phyloP scores from a whole-genome alignment of 345 rosid species.

The Salix viminalis region DNA sequence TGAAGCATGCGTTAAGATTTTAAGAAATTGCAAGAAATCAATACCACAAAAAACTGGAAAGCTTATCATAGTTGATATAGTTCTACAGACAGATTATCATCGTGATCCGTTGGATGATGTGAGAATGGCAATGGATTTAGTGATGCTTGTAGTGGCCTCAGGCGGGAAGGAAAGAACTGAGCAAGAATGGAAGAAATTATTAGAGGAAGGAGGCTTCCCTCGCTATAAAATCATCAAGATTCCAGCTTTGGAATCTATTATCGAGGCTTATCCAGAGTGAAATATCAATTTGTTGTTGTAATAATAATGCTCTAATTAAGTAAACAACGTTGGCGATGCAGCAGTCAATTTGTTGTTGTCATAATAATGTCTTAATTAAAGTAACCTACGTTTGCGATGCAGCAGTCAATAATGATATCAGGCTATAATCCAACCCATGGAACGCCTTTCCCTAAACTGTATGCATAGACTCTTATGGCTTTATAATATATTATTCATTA shows the following conservation, averaged over 20 bases:
- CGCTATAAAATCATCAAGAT: slow-evolving; percentile 33
- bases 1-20: not conserved
- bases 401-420: too few species aligned
- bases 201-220: slow-evolving; percentile 32
- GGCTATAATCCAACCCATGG: too few species aligned
- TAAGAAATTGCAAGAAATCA: not conserved
- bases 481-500: too few species aligned
- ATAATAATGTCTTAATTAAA: too few species aligned
- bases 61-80: slow-evolving; percentile 21
- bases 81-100: slow-evolving; percentile 14
- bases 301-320: too few species aligned
- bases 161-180: slow-evolving; percentile 36
- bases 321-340: too few species aligned
- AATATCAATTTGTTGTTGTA: too few species aligned
- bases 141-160: slow-evolving; percentile 19
- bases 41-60: slow-evolving; percentile 24
- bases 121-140: slow-evolving; percentile 15
- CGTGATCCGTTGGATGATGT: slow-evolving; percentile 1
- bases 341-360: too few species aligned
- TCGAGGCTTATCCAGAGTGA: slow-evolving; percentile 21
- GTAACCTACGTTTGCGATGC: too few species aligned
- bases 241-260: slow-evolving; percentile 28
- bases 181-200: slow-evolving; percentile 33
- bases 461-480: too few species aligned
- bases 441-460: too few species aligned